Percentiles rank a stretch among this genome's conserved stretches.
Conservation (phyloP, 208 protist genomes). For the Wallacemonas collosoma region DNA sequence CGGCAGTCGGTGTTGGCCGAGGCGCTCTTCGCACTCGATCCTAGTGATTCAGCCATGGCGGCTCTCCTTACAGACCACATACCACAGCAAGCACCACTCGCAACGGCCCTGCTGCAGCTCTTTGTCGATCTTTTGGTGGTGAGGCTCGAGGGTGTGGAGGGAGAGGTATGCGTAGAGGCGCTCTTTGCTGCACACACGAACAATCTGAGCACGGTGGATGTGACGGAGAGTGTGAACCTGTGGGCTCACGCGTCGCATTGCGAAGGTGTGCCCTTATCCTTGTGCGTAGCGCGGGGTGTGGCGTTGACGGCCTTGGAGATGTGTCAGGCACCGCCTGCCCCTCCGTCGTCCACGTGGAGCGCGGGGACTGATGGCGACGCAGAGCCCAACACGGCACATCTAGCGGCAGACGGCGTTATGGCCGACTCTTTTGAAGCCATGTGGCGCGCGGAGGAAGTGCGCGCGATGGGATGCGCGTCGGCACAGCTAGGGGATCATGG, state of each 20-base stretch:
- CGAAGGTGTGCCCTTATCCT: not conserved
- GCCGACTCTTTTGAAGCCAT: not conserved
- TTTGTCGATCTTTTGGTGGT: constrained; percentile 35
- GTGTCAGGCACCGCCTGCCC: not conserved
- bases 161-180: not conserved
- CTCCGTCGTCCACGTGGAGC: not conserved
- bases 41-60: constrained; percentile 2
- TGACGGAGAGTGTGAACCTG: not conserved
- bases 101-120: constrained; percentile 31
- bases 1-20: not conserved
- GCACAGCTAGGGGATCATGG: no score
- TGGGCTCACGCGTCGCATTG: not conserved
- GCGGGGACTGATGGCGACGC: not conserved
- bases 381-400: no score
- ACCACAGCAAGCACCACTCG: constrained; percentile 15
- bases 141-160: constrained; percentile 6
- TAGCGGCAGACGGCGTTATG: no score
- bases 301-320: not conserved
- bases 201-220: constrained; percentile 2
- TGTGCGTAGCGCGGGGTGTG: not conserved
- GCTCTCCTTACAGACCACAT: not conserved
- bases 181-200: not conserved
- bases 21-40: constrained; percentile 5
- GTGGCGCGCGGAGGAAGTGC: not conserved
- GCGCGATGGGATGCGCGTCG: no score